Base-by-base conservation (phyloP, 345 rosid genomes). In the Linum lewisii region DNA sequence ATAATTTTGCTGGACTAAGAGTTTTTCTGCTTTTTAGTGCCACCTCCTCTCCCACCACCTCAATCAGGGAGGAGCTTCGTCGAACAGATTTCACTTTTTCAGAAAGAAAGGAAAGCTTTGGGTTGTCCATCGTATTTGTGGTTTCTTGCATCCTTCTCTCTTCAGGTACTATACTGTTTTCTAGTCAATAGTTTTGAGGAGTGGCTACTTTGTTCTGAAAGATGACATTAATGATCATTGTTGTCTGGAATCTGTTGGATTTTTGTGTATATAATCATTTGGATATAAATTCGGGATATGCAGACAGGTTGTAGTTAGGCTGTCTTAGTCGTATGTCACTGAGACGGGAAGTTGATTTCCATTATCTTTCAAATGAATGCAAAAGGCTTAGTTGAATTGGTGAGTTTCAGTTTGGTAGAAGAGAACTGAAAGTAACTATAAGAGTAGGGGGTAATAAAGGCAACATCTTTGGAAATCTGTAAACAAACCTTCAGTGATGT, bases 71-170 rank as follows among this genome's bases (percentile, higher is more conserved):
- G 75, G 87, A 86, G 85, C 62, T 80, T 70, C 61, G 57, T 67
- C 29, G 69, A 87, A 26, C 97, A 93, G 20, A 22, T 83, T 23
- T 64, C 65, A 59, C 78, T 74, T 54, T 81, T 92, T 22, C 68
- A 63, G 64, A 67, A 52, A 47, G 75, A 86, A 76, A 78, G 89
- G 64, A 69, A 64, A 64, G 87, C 78, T 38, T 54, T 77, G 24
- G 89, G 89, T 6, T 86, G 99, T 71, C 99, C 99, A 18, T 86
- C 97, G 0, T 66, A 63, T 60, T 70, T 82, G 50, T 92, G 97
- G 97, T 62, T 81, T 72, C 56, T 81, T 67, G 84, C 94, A 16
- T 78, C 68, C 72, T 56, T 84, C 67, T 77, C 78, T 51, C 69
- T 80, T 51, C 97, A 92, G 93, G 97, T 92, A 45, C 3, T 38